Percentiles rank a stretch among this genome's conserved stretches.
Evolutionary conservation across 345 rosid genomes (phyloP).

Genomic region (Cardamine resedifolia): DNA sequence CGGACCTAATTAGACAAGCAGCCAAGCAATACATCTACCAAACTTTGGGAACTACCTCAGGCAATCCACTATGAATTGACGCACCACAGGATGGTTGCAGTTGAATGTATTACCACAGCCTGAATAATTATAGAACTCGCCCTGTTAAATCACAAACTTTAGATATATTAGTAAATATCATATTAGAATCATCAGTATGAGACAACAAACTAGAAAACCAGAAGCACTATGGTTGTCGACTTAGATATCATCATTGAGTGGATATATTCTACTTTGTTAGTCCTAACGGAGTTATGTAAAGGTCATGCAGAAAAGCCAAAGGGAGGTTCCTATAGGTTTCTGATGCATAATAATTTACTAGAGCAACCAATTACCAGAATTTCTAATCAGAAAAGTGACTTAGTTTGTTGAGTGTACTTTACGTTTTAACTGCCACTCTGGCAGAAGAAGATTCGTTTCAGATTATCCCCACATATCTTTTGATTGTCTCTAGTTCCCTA

Average conservation of each 20-base stretch:
- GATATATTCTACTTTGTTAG: neutral
- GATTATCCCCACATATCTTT: conserved; percentile 12
- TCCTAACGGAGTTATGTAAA: neutral
- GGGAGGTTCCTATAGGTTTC: conserved; percentile 10
- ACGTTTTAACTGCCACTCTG: too few relatives aligned
- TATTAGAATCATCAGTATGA: neutral
- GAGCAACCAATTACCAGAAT: neutral
- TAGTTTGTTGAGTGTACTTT: neutral
- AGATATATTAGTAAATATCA: conserved; percentile 5
- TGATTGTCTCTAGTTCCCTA: conserved; percentile 7
- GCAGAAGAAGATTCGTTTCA: too few relatives aligned
- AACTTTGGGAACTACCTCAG: conserved; percentile 56
- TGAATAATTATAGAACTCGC: conserved; percentile 96
- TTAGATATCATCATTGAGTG: neutral
- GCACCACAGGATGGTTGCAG: conserved; percentile 96
- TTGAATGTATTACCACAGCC: conserved; percentile 98
- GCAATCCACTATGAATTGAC: conserved; percentile 86
- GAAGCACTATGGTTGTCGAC: neutral
- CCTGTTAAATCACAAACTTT: conserved; percentile 46
- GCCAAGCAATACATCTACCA: conserved; percentile 1
- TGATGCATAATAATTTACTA: conserved; percentile 22
- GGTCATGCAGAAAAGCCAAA: neutral
- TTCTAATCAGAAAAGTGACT: neutral
- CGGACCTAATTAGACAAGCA: neutral
- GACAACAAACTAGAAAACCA: conserved; percentile 15